Conservation (phyloP, 495 filamentous ascomycete species). For the Hyaloscypha finlandica region DNA sequence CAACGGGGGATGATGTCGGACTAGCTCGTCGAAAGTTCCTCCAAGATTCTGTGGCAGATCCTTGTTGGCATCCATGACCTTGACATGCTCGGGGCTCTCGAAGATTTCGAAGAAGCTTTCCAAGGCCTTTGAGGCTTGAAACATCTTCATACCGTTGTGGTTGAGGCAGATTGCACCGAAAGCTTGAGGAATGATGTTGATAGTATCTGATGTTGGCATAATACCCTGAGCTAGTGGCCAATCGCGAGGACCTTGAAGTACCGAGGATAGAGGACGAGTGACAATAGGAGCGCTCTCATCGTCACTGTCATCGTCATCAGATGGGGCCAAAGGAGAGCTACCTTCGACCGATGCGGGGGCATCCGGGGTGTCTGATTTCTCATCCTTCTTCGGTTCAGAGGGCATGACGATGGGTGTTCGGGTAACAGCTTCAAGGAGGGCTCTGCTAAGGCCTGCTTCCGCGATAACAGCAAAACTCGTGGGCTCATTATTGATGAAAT, state of each 20-base stretch:
- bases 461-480: slow-evolving; percentile 95
- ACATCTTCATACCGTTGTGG: slow-evolving; percentile 82
- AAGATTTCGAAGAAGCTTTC: slow-evolving; percentile 92
- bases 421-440: slow-evolving; percentile 80
- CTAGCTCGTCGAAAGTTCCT: slow-evolving; percentile 87
- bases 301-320: slow-evolving; percentile 26
- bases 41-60: slow-evolving; percentile 69
- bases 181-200: slow-evolving; percentile 79
- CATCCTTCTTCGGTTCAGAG: slow-evolving; percentile 18
- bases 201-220: slow-evolving; percentile 80
- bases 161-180: slow-evolving; percentile 95
- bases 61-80: slow-evolving; percentile 71
- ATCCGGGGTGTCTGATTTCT: background rate
- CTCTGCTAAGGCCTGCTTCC: slow-evolving; percentile 87
- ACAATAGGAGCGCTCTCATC: slow-evolving; percentile 17
- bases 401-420: slow-evolving; percentile 38
- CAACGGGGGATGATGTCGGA: slow-evolving; percentile 86
- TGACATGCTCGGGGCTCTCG: slow-evolving; percentile 86
- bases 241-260: slow-evolving; percentile 42
- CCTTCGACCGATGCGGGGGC: background rate
- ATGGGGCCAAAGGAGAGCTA: slow-evolving; percentile 16
- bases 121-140: slow-evolving; percentile 78
- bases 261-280: slow-evolving; percentile 15
- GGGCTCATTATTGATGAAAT: slow-evolving; percentile 98
- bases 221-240: slow-evolving; percentile 69